Base-by-base conservation (phyloP, 2,329 filamentous ascomycete genomes). In the Penicillium sp. region DNA sequence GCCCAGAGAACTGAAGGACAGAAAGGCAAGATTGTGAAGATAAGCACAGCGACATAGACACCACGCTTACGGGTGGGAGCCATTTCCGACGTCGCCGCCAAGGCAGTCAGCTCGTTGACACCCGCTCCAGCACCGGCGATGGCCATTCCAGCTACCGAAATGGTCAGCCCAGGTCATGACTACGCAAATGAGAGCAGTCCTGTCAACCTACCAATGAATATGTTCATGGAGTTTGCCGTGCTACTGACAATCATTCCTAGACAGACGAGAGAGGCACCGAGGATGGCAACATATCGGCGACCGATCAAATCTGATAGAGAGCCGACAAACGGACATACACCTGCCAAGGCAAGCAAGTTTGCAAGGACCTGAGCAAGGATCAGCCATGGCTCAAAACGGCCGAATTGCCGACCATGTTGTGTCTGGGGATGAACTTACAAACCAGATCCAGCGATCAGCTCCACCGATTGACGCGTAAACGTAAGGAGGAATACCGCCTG, bases 1-100 rank as follows among this genome's bases (percentile, higher is more conserved):
- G 73, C 80, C 67, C 76, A 85, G 24, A 85, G 66, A 0, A 82
- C 80, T 1, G 80, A 79, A 0, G 82, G 81, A 48, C 76, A 77
- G 60, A 84, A 84, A 0, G 81, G 82, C 1, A 83, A 53, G 48
- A 85, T 82, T 46, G 78, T 81, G 57, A 83, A 75, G 39, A 84
- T 76, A 11, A 86, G 66, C 1, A 75, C 63, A 9, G 78, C 78
- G 25, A 85, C 77, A 58, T 85, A 85, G 59, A 76, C 76, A 28
- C 81, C 83, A 41, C 84, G 77, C 63, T 85, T 80, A 13, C 77
- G 72, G 18, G 80, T 80, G 1, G 84, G 84, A 0, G 82, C 84
- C 50, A 87, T 74, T 61, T 88, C 84, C 2, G 82, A 81, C 1
- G 83, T 84, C 32, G 77, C 84, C 27, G 84, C 82, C 7, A 88